A percentile compares a stretch with the other conserved stretches of the same genome.
phyloP scores from a whole-genome alignment of 1,284 basidiomycete species.

The Omphalotus olearius region DNA sequence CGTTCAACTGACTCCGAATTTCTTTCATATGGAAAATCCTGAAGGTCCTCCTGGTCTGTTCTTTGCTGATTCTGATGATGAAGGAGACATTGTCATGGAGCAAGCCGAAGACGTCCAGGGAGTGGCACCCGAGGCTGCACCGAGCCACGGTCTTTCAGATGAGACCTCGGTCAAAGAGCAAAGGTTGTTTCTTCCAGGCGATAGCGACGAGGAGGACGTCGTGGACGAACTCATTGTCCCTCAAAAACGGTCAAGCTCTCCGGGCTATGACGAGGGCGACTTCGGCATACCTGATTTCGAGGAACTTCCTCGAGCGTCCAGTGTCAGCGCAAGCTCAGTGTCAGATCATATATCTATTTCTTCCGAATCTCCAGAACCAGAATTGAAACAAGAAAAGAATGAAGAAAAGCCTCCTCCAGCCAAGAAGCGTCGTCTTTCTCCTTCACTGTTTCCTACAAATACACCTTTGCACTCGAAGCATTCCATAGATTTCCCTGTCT shows the following conservation, averaged over 20 bases:
- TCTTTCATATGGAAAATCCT: slow-evolving; percentile 24
- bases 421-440: slow-evolving; percentile 52
- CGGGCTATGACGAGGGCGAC: slow-evolving; percentile 27
- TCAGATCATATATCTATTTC: slow-evolving; percentile 17
- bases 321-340: slow-evolving; percentile 37
- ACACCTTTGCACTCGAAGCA: slow-evolving; percentile 2
- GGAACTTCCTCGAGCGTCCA: slow-evolving; percentile 35
- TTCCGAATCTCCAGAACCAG: slow-evolving; percentile 22
- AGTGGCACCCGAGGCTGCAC: no score
- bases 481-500: slow-evolving; percentile 32
- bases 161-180: slow-evolving; percentile 11
- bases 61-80: slow-evolving; percentile 48
- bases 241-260: slow-evolving; percentile 17
- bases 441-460: slow-evolving; percentile 17
- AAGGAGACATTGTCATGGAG: slow-evolving; percentile 22
- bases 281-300: slow-evolving; percentile 28
- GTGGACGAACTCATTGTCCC: slow-evolving; percentile 8
- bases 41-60: slow-evolving; percentile 34
- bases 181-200: slow-evolving; percentile 49
- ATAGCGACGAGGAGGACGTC: slow-evolving; percentile 48
- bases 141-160: not conserved
- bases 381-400: slow-evolving; percentile 22
- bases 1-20: slow-evolving; percentile 1
- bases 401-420: slow-evolving; percentile 26
- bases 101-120: not conserved